phyloP scores from a whole-genome alignment of 2,329 filamentous ascomycete genomes.

The Xylaria sp. region DNA sequence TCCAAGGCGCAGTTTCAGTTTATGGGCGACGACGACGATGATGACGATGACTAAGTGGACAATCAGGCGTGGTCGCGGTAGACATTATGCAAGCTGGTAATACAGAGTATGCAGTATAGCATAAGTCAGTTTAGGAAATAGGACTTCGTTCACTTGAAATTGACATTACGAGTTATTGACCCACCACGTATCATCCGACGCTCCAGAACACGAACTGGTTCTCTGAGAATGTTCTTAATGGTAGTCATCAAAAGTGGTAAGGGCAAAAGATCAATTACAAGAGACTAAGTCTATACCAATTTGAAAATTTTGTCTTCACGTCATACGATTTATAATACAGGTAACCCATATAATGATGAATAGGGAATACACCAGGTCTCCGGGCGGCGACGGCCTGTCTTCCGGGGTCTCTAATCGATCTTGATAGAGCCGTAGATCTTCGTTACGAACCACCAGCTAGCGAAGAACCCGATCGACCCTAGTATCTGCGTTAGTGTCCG shows the following conservation, averaged over 20 bases:
- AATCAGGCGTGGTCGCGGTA: neutral
- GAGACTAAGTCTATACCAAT: conserved; percentile 5
- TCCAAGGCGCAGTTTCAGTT: conserved; percentile 62
- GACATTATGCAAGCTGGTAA: neutral
- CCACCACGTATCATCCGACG: too few species aligned
- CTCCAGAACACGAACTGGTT: too few species aligned
- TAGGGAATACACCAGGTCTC: neutral
- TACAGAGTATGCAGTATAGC: too few species aligned
- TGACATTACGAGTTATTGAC: too few species aligned
- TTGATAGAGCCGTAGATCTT: conserved; percentile 98
- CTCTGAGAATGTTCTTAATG: too few species aligned
- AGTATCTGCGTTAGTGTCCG: conserved; percentile 21
- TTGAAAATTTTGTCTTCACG: conserved; percentile 9
- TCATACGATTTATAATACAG: conserved; percentile 32
- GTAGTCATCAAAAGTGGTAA: too few species aligned
- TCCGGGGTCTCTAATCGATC: conserved; percentile 69
- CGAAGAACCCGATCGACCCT: conserved; percentile 96
- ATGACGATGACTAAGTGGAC: conserved; percentile 43
- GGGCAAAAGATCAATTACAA: neutral
- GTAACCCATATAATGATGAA: conserved; percentile 18
- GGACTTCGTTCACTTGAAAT: too few species aligned
- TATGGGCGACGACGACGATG: conserved; percentile 58
- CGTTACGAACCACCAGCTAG: conserved; percentile 91
- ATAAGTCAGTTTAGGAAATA: neutral
- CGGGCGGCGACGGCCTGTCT: neutral